Percentiles rank a stretch among this genome's conserved stretches.
Evolutionary conservation across 108 stramenopile species (phyloP).

Genomic region (Cafeteria roenbergensis): DNA sequence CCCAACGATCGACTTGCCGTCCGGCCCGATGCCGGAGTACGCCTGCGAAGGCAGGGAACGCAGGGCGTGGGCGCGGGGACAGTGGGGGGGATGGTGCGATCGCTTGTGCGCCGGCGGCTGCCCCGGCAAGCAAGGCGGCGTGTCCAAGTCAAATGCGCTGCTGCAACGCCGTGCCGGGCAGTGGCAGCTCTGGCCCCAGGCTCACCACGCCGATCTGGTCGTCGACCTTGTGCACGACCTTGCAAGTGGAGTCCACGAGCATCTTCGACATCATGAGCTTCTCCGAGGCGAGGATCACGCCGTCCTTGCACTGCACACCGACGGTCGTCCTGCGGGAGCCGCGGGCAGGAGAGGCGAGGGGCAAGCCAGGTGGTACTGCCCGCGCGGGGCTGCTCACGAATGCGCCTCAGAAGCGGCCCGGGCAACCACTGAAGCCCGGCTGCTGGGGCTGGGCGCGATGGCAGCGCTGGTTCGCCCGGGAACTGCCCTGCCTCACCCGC

Average conservation of each 20-base stretch:
- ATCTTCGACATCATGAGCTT: conserved; percentile 76
- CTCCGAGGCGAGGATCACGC: conserved; percentile 84
- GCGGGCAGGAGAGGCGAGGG: neutral
- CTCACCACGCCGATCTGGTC: conserved; percentile 45
- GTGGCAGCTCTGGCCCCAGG: too few species aligned
- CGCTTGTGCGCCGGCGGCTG: too few species aligned
- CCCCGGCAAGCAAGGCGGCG: too few species aligned
- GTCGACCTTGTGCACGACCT: conserved; percentile 61
- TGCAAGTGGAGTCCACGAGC: conserved; percentile 58
- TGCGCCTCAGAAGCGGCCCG: neutral
- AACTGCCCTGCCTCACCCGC: conserved; percentile 30
- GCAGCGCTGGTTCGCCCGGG: neutral
- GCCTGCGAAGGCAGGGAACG: conserved; percentile 17
- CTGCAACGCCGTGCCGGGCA: neutral
- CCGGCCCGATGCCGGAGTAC: conserved; percentile 79
- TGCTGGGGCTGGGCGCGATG: neutral
- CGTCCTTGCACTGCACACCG: conserved; percentile 82
- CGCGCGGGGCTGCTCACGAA: too few species aligned
- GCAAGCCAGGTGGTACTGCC: neutral
- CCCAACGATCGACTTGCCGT: conserved; percentile 67
- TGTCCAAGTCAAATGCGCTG: too few species aligned
- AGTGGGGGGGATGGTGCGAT: too few species aligned
- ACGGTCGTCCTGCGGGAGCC: conserved; percentile 55
- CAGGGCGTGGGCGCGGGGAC: neutral
- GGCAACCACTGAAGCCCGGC: neutral